Percentiles rank a stretch among this genome's conserved stretches.
Conservation (phyloP, 2,329 filamentous ascomycete species). For the Neospermospora avenae region DNA sequence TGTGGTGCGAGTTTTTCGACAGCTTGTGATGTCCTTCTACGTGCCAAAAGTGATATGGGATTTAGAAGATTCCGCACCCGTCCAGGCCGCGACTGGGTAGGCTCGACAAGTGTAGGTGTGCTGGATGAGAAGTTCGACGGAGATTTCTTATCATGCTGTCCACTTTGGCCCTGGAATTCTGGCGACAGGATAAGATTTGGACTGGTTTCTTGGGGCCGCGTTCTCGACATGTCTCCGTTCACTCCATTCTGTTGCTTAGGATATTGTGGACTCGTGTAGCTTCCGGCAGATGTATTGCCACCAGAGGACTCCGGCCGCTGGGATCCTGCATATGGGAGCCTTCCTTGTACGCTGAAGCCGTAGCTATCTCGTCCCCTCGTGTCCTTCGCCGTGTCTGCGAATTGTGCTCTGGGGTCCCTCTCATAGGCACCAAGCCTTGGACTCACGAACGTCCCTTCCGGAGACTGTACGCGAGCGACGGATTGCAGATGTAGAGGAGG, state of each 20-base stretch:
- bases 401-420: constrained; percentile 17
- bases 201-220: constrained; percentile 18
- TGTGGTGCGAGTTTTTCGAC: constrained; percentile 30
- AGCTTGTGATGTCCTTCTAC: constrained; percentile 34
- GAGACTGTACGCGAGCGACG: constrained; percentile 37
- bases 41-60: constrained; percentile 32
- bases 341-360: constrained; percentile 23
- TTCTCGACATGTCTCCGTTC: constrained; percentile 18
- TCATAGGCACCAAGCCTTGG: constrained; percentile 15
- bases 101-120: constrained; percentile 15
- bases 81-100: constrained; percentile 23
- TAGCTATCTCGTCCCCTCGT: constrained; percentile 20
- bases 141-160: constrained; percentile 24
- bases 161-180: constrained; percentile 23
- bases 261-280: constrained; percentile 20
- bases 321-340: constrained; percentile 21
- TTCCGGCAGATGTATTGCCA: constrained; percentile 22
- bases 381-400: constrained; percentile 16
- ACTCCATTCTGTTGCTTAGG: constrained; percentile 15
- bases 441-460: constrained; percentile 19
- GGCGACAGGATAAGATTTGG: constrained; percentile 17
- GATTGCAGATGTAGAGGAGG: constrained; percentile 46
- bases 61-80: constrained; percentile 31
- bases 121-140: constrained; percentile 25
- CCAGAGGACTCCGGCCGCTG: constrained; percentile 28